phyloP scores from a whole-genome alignment of 2,329 filamentous ascomycete genomes.

The Tolypocladium cylindrosporum region DNA sequence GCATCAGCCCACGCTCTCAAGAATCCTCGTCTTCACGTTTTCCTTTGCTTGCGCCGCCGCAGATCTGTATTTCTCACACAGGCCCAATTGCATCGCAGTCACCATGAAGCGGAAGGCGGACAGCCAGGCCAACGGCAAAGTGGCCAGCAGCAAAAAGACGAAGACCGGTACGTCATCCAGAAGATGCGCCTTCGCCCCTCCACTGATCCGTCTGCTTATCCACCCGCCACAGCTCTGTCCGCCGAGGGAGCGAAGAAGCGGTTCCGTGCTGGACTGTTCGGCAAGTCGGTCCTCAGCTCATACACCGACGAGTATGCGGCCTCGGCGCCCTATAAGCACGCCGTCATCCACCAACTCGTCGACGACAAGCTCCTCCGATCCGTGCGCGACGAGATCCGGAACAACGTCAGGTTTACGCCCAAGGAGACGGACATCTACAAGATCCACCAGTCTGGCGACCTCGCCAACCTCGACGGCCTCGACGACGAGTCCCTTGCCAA shows the following conservation, averaged over 20 bases:
- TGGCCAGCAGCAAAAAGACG: conserved; percentile 41
- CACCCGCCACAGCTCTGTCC: conserved; percentile 29
- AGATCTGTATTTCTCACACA: neutral
- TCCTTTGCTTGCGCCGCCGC: neutral
- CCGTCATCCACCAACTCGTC: conserved; percentile 75
- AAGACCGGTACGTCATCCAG: conserved; percentile 31
- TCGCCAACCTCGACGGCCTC: conserved; percentile 92
- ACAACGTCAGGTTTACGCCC: conserved; percentile 89
- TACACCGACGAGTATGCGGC: conserved; percentile 54
- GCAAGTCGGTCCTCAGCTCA: conserved; percentile 41
- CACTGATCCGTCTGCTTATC: neutral
- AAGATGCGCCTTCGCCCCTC: neutral
- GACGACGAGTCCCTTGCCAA: conserved; percentile 77
- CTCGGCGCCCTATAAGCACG: conserved; percentile 76
- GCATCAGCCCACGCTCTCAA: neutral
- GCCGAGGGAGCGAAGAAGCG: conserved; percentile 41
- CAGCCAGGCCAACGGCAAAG: conserved; percentile 30
- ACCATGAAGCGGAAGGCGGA: conserved; percentile 53
- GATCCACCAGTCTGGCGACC: conserved; percentile 95
- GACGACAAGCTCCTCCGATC: conserved; percentile 71
- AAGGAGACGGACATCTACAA: conserved; percentile 99
- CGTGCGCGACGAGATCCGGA: conserved; percentile 80
- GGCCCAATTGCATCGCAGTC: conserved; percentile 10
- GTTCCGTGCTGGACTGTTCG: conserved; percentile 59
- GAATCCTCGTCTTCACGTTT: neutral